phyloP scores from a whole-genome alignment of 768 basidiomycete species.

The Auriscalpium microsporum region DNA sequence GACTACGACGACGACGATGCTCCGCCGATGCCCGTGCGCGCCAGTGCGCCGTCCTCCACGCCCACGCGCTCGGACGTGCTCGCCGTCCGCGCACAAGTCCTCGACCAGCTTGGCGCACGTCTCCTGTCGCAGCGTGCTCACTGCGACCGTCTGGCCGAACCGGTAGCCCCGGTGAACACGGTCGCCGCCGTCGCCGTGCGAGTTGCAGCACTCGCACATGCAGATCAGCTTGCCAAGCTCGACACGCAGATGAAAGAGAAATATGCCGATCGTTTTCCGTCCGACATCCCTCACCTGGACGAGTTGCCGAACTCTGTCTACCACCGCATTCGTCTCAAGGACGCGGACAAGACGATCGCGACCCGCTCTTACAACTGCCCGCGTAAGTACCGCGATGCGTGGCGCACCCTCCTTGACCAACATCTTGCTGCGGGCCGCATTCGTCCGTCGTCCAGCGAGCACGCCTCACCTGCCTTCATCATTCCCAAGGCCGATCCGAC shows the following conservation, averaged over 20 bases:
- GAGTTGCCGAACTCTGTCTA: constrained; percentile 12
- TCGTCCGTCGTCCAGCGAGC: constrained; percentile 18
- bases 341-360: constrained; percentile 16
- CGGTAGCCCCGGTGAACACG: neutral
- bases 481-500: constrained; percentile 18
- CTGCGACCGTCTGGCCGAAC: neutral
- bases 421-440: constrained; percentile 28
- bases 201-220: neutral
- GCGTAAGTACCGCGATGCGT: constrained; percentile 24
- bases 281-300: constrained; percentile 16
- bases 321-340: constrained; percentile 12
- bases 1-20: too few relatives aligned
- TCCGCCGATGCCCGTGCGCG: too few relatives aligned
- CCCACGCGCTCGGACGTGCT: too few relatives aligned
- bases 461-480: constrained; percentile 28
- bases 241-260: neutral
- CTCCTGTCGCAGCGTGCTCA: too few relatives aligned
- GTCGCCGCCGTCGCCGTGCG: neutral
- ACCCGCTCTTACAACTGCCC: constrained; percentile 24
- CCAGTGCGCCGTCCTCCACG: too few relatives aligned
- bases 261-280: constrained; percentile 13
- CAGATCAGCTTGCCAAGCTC: neutral
- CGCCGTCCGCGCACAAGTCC: neutral
- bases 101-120: neutral
- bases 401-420: constrained; percentile 25